Evolutionary conservation across 2,329 filamentous ascomycete species (phyloP).

Genomic region (Diaporthe sp.): DNA sequence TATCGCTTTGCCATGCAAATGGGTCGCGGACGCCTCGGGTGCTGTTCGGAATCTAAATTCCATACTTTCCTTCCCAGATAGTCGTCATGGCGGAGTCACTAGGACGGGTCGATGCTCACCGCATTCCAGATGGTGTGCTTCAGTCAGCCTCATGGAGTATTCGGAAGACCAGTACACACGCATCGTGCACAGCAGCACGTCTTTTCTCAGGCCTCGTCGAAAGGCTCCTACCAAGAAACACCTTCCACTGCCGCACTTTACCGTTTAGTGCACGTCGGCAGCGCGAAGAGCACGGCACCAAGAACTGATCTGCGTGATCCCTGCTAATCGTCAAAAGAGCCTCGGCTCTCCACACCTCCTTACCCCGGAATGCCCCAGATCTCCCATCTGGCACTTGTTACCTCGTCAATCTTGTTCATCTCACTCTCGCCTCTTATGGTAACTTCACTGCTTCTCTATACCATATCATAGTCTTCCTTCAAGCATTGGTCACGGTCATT

Average conservation of each 20-base stretch:
- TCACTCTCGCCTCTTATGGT: not conserved
- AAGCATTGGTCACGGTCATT: not conserved
- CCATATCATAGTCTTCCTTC: not conserved
- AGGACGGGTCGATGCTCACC: not conserved
- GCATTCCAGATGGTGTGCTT: not conserved
- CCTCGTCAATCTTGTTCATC: not conserved
- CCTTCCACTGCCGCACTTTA: not conserved
- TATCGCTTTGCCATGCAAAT: not conserved
- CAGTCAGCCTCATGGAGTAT: not conserved
- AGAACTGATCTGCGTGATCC: constrained; percentile 33
- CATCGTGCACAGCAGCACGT: not conserved
- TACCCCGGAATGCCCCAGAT: constrained; percentile 34
- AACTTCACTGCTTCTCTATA: not conserved
- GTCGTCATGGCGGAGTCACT: not conserved
- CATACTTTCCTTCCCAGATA: no score
- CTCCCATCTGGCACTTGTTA: not conserved
- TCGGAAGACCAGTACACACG: not conserved
- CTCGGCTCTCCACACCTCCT: constrained; percentile 41
- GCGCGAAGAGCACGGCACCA: not conserved
- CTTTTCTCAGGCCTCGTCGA: not conserved
- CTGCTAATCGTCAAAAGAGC: constrained; percentile 31
- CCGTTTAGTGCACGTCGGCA: not conserved
- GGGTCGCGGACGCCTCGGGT: not conserved
- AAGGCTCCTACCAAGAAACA: not conserved
- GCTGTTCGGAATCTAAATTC: not conserved